Evolutionary conservation across 495 filamentous ascomycete genomes (phyloP).

Genomic region (Aspergillus wentii): DNA sequence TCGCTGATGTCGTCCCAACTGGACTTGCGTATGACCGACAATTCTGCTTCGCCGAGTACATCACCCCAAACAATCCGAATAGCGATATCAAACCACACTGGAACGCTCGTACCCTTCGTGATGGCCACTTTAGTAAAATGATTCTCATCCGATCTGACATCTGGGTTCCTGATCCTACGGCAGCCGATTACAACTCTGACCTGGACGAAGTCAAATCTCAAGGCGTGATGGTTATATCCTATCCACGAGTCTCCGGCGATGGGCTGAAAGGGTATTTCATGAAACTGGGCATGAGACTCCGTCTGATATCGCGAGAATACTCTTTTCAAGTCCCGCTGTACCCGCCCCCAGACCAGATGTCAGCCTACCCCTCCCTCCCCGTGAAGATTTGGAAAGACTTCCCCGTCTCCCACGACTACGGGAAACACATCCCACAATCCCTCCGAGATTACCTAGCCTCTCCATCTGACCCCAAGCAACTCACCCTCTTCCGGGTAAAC

Average conservation of each 20-base stretch:
- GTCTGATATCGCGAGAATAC: constrained; percentile 17
- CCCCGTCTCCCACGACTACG: constrained; percentile 43
- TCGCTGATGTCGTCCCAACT: constrained; percentile 59
- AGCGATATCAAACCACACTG: constrained; percentile 51
- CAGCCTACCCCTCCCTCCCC: constrained; percentile 53
- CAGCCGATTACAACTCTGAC: constrained; percentile 30
- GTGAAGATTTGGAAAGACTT: constrained; percentile 80
- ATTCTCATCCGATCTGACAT: constrained; percentile 72
- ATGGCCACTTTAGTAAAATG: constrained; percentile 66
- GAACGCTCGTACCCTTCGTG: constrained; percentile 68
- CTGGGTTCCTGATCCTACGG: constrained; percentile 68
- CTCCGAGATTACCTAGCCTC: constrained; percentile 49
- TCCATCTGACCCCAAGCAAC: constrained; percentile 11
- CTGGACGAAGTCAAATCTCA: constrained; percentile 29
- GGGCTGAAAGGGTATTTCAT: constrained; percentile 5
- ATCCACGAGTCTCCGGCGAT: constrained; percentile 21
- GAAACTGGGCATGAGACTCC: constrained; percentile 16
- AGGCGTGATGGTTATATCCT: constrained; percentile 35
- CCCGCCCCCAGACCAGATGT: constrained; percentile 49
- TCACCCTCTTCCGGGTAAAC: constrained; percentile 67
- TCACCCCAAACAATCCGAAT: constrained; percentile 28
- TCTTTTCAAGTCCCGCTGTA: constrained; percentile 60
- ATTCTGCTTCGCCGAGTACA: constrained; percentile 74
- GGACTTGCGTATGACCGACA: constrained; percentile 82
- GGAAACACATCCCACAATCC: constrained; percentile 46